Evolutionary conservation across 768 basidiomycete genomes (phyloP), one percentile per base, ranked within the genome.

Genomic region (Pleurotus eryngii): DNA sequence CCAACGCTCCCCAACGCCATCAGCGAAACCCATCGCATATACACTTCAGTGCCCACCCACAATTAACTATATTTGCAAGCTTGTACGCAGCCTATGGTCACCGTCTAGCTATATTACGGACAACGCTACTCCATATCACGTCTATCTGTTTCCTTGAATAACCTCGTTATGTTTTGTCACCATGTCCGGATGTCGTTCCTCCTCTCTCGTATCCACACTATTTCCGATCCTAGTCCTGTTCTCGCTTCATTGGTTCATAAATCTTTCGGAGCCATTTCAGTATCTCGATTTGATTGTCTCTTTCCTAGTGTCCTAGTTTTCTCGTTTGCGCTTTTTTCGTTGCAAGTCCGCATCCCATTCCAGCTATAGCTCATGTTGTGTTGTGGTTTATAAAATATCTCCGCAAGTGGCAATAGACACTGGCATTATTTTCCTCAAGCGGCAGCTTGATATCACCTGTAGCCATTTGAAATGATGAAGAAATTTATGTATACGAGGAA

Each of bases 341-440:
- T 54, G 51, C 51, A 54, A 22, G 51, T 54, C 37, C 22, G 51
- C 51, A 42, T 54, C n/a, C 39, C 51, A 54, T 54, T 39, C 42
- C 39, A 54, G 51, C 51, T 40, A 54, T 54, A 54, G 51, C 39
- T 54, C 51, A 42, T 54, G 38, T 54, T 54, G 43, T 54, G 51
- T 54, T 54, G 51, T 54, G 51, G 51, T 54, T 54, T 42, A 54
- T 54, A 54, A 40, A 54, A 38, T 42, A 42, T 54, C 51, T 54
- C 20, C 24, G 46, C 18, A 48, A 48, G 24, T 26, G 18, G n/a
- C 43, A 22, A 45, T 45, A 9, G 22, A 35, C 30, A 35, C 30
- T 35, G 30, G 30, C 30, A 35, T 35, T 35, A 35, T 35, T 35
- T 35, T 35, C 8, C 30, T 11, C 7, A 35, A 9, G 30, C 30